Evolutionary conservation across 306 rosid species (phyloP).

Genomic region (Potentilla sterilis): DNA sequence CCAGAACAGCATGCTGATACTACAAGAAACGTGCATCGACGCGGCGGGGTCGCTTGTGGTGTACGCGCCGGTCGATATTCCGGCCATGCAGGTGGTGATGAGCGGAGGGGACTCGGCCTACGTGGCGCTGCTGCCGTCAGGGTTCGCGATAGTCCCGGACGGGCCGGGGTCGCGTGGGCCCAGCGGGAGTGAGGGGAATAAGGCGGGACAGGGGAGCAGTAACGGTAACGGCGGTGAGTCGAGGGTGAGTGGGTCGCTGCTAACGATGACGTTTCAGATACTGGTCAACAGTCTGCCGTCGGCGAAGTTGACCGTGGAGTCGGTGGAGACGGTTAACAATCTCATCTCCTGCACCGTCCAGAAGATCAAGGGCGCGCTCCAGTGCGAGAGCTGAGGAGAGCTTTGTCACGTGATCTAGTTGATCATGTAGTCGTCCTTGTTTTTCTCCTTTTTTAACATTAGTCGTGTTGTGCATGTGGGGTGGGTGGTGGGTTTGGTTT

Average conservation of each 20-base stretch:
- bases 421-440: neutral
- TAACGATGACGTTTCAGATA: slow-evolving; percentile 94
- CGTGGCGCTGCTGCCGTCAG: slow-evolving; percentile 82
- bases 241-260: slow-evolving; percentile 66
- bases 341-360: slow-evolving; percentile 90
- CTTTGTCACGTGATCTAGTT: slow-evolving; percentile 8
- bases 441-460: neutral
- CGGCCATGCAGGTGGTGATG: slow-evolving; percentile 98
- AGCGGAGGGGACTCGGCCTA: slow-evolving; percentile 96
- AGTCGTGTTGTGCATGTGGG: slow-evolving; percentile 22
- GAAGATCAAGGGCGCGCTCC: slow-evolving; percentile 88
- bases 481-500: neutral
- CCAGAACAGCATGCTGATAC: slow-evolving; percentile 91
- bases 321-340: slow-evolving; percentile 94
- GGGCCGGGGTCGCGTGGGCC: slow-evolving; percentile 62
- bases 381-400: slow-evolving; percentile 55
- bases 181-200: neutral
- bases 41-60: slow-evolving; percentile 87
- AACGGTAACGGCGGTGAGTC: slow-evolving; percentile 23
- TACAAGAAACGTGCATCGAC: slow-evolving; percentile 92
- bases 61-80: slow-evolving; percentile 96
- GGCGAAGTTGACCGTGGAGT: slow-evolving; percentile 88
- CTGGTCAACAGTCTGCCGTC: slow-evolving; percentile 89
- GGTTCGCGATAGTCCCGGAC: slow-evolving; percentile 84
- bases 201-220: slow-evolving; percentile 1